Conservation (phyloP, 176 grass and related monocot species). For the Leersia perrieri region DNA sequence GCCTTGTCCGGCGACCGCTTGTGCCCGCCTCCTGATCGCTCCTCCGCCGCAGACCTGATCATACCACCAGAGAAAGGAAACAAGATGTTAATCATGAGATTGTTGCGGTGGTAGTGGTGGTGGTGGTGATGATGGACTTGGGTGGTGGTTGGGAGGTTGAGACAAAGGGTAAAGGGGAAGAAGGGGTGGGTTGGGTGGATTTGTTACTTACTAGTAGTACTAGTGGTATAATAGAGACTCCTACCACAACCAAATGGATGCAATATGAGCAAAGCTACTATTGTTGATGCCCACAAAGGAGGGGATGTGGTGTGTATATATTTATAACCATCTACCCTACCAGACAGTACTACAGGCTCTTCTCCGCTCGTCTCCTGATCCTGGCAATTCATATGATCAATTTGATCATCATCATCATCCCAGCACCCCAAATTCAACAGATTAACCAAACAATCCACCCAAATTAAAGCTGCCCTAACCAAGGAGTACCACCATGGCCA, state of each 20-base stretch:
- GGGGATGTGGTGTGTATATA: neutral
- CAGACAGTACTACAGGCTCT: neutral
- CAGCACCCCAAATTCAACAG: neutral
- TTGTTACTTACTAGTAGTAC: neutral
- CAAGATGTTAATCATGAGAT: conserved; percentile 26
- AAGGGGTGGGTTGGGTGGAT: conserved; percentile 28
- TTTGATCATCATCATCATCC: neutral
- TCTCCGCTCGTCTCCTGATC: neutral
- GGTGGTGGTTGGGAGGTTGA: conserved; percentile 30
- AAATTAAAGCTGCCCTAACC: neutral
- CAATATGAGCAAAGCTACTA: conserved; percentile 9
- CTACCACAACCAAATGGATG: conserved; percentile 12
- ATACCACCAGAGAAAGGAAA: neutral
- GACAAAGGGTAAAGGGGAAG: conserved; percentile 21
- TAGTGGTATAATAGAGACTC: neutral
- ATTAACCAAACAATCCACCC: neutral
- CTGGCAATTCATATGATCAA: conserved; percentile 3
- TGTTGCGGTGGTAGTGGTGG: neutral
- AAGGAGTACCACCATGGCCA: neutral
- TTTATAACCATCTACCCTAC: conserved; percentile 21
- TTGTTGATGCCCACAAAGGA: neutral
- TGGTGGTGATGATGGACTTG: neutral
- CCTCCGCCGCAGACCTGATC: conserved; percentile 44
- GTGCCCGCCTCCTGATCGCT: conserved; percentile 39
- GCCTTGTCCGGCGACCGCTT: conserved; percentile 41